Base-by-base conservation (phyloP, 1,139 yeast species). In the Pichia sp. region DNA sequence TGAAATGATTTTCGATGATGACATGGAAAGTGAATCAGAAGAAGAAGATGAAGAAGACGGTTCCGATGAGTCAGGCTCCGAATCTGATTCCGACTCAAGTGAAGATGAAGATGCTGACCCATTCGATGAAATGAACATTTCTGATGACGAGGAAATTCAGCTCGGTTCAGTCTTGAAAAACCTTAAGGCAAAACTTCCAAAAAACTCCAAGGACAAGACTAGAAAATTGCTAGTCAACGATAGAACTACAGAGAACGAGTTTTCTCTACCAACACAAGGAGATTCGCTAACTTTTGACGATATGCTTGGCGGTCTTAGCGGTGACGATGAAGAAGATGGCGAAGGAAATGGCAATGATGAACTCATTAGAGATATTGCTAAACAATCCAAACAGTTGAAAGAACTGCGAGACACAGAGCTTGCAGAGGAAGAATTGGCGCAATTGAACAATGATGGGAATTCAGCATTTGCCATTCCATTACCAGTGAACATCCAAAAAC, bases 401-500 rank as follows among this genome's bases (percentile, higher is more conserved):
- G 34, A 34, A 20, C 13, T 29, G 9, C 23, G 27, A 19, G 20
- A 13, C 6, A 27, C 8, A 7, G 32, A 29, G 3, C 28, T 27
- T 12, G 37, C 30, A 35, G 66, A 62, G 23, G 59, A 58, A 8
- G 58, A 56, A 3, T 25, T 29, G 21, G n/a, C n/a, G n/a, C n/a
- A n/a, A n/a, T 17, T 21, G n/a, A 19, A 35, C 35, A 65, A 62
- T 27, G 58, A 58, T 6, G 58, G 53, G 29, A 52, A 66, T 12
- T 64, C 67, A 42, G 67, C 93, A 2, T 64, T 87, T 37, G 71
- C 81, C 1, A 79, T 87, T 11, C 97, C 98, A 3, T 66, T 87
- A 37, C 95, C 97, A 1, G 75, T 74, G 49, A 72, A 94, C 48
- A 79, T 91, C 38, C 95, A 87, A 59, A 74, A 84, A 49, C 75